Percentiles rank a stretch among this genome's conserved stretches.
Conservation (phyloP, 2,329 filamentous ascomycete genomes). For the Malbranchea cinnamomea region DNA sequence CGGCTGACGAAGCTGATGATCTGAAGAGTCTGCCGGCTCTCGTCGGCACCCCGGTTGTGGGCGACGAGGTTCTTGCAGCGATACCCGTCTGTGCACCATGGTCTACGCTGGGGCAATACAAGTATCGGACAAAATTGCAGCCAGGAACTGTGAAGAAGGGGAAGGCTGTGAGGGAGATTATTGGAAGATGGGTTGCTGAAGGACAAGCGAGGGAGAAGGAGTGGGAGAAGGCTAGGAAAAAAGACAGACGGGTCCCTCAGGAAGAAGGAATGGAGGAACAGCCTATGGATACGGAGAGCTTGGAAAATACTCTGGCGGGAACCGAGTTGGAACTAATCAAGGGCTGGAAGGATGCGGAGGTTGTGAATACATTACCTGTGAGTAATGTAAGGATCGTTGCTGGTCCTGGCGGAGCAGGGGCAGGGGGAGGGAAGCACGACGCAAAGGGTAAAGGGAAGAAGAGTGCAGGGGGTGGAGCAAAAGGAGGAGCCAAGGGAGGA, state of each 20-base stretch:
- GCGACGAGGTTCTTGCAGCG: slow-evolving; percentile 56
- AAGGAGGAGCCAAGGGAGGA: slow-evolving; percentile 20
- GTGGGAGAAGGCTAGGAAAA: slow-evolving; percentile 31
- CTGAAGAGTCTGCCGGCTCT: slow-evolving; percentile 48
- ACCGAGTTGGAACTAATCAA: slow-evolving; percentile 74
- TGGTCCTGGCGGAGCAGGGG: slow-evolving; percentile 22
- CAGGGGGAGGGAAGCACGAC: slow-evolving; percentile 12
- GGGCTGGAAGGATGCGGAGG: slow-evolving; percentile 52
- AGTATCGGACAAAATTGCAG: slow-evolving; percentile 92
- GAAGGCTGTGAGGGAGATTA: slow-evolving; percentile 79
- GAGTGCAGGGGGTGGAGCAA: slow-evolving; percentile 12
- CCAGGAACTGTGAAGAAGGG: slow-evolving; percentile 84
- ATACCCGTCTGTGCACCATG: slow-evolving; percentile 50
- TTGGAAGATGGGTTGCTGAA: slow-evolving; percentile 64
- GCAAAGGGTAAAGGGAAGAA: slow-evolving; percentile 14
- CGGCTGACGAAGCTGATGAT: slow-evolving; percentile 29
- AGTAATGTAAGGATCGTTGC: slow-evolving; percentile 23
- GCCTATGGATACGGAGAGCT: not conserved
- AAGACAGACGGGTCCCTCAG: slow-evolving; percentile 36
- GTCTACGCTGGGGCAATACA: slow-evolving; percentile 51
- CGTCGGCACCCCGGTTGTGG: slow-evolving; percentile 60
- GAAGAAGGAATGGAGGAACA: slow-evolving; percentile 48
- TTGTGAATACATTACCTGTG: slow-evolving; percentile 24
- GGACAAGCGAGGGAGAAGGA: slow-evolving; percentile 28
- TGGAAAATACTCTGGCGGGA: slow-evolving; percentile 49